Evolutionary conservation across 2,329 filamentous ascomycete genomes (phyloP), one percentile per base, ranked within the genome.

Genomic region (Parastagonospora nodorum): DNA sequence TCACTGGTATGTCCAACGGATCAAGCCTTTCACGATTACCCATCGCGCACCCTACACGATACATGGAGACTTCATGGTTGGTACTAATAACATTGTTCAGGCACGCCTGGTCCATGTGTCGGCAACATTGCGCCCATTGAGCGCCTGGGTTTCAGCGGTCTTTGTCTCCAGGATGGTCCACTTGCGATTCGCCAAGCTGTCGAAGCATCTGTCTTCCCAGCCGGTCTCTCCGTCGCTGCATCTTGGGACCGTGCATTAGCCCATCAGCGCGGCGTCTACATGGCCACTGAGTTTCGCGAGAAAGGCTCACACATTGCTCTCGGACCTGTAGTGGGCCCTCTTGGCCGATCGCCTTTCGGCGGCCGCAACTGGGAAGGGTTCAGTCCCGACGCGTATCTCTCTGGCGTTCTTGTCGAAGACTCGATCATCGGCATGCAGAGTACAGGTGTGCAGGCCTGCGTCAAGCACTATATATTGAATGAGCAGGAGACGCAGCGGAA

Each of bases 391-490:
- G 68, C 77, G 0, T 73, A 72, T 41, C 67, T 81, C 12, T 72
- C 73, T 29, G 78, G 75, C 9, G 66, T 74, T 12, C 60, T 72
- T 0, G 69, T 74, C 39, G 67, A 61, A 11, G 59, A 71, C 16
- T 74, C 72, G 0, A 71, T 78, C 27, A 52, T 59, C 19, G 72
- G 76, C 8, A 70, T 75, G 19, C 72, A 77, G 42, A 65, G 66
- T 35, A 64, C 61, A 12, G 75, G 76, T 16, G 77, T 79, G 5
- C 68, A 77, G 43, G 66, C 73, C 8, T 71, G 66, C 31, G 69
- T 72, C 4, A 75, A 85, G 67, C 84, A 87, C 55, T 81, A 78
- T 38, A 82, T 87, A 37, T 78, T 72, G 4, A 84, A 87, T 49
- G 84, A 87, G 58, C 84, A 87, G 64, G 84, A 87, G 51, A 82